Percentiles rank a stretch among this genome's conserved stretches.
Evolutionary conservation across 495 filamentous ascomycete species (phyloP).

Genomic region (Penicillium argentinense): DNA sequence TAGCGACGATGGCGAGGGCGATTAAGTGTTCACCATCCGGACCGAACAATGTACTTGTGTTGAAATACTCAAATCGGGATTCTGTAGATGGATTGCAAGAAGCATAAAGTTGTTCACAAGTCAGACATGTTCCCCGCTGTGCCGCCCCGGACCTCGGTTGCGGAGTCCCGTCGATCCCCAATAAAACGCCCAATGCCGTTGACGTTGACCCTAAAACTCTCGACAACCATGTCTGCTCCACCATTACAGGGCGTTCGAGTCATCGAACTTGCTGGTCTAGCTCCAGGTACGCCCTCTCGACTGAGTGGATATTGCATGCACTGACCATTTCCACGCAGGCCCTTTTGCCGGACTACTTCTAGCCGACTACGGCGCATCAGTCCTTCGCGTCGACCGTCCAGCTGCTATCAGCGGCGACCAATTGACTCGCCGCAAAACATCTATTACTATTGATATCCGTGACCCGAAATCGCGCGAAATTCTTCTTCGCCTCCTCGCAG

Average conservation of each 20-base stretch:
- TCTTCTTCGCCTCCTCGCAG: slow-evolving; percentile 59
- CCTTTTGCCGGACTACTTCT: slow-evolving; percentile 89
- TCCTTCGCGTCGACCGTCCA: slow-evolving; percentile 82
- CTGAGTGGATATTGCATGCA: background rate
- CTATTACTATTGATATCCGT: slow-evolving; percentile 76
- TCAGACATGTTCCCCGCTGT: no score
- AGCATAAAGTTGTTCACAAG: no score
- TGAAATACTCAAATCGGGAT: no score
- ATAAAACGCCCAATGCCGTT: background rate
- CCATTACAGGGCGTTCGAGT: slow-evolving; percentile 77
- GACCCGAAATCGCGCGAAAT: slow-evolving; percentile 58
- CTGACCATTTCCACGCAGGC: slow-evolving; percentile 46
- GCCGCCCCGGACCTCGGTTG: no score
- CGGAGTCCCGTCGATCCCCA: background rate
- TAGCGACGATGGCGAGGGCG: no score
- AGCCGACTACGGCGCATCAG: slow-evolving; percentile 81
- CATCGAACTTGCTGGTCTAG: slow-evolving; percentile 86
- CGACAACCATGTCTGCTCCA: slow-evolving; percentile 17
- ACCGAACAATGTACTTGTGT: no score
- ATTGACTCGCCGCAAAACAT: slow-evolving; percentile 75
- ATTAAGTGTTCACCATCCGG: no score
- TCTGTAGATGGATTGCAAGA: no score
- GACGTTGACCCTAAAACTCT: background rate
- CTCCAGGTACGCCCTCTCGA: slow-evolving; percentile 62
- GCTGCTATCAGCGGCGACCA: slow-evolving; percentile 52